Conservation (phyloP, 257 asterid genomes). For the Nicotiana tabacum region DNA sequence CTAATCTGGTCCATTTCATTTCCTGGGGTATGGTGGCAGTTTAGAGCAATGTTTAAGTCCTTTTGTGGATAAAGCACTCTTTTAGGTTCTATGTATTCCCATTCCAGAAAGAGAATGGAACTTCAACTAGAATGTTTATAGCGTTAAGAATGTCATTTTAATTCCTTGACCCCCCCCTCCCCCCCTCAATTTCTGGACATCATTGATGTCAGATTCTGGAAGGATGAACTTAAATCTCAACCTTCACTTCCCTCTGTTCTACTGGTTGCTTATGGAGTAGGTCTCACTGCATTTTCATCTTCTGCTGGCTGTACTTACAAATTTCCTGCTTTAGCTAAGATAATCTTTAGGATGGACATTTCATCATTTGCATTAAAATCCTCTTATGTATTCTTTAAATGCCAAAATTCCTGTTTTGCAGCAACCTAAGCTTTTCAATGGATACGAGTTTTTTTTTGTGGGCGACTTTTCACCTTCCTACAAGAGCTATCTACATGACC, state of each 20-base stretch:
- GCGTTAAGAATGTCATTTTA: background rate
- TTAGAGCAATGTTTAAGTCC: background rate
- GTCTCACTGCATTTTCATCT: background rate
- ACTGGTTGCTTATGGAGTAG: background rate
- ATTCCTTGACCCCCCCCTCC: background rate
- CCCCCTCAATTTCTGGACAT: background rate
- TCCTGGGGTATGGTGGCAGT: background rate
- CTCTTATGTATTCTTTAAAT: background rate
- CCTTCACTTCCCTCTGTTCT: background rate
- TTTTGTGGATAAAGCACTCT: background rate
- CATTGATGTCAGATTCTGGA: background rate
- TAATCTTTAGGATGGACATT: background rate
- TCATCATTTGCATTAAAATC: background rate
- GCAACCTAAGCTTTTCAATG: conserved; percentile 77
- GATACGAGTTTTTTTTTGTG: conserved; percentile 58
- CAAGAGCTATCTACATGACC: conserved; percentile 72
- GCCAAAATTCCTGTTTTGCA: conserved; percentile 29
- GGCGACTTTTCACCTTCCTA: conserved; percentile 63
- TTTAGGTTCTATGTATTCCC: background rate
- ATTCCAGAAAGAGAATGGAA: background rate
- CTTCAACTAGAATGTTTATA: background rate
- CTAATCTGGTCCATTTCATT: background rate
- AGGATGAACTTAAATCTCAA: background rate
- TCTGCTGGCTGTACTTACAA: background rate
- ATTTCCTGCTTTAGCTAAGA: background rate